These are phyloP conservation scores for Chlorophyllum brunneum DNA, from an alignment of 768 basidiomycete species.

Conservation along the genomic window DNA sequence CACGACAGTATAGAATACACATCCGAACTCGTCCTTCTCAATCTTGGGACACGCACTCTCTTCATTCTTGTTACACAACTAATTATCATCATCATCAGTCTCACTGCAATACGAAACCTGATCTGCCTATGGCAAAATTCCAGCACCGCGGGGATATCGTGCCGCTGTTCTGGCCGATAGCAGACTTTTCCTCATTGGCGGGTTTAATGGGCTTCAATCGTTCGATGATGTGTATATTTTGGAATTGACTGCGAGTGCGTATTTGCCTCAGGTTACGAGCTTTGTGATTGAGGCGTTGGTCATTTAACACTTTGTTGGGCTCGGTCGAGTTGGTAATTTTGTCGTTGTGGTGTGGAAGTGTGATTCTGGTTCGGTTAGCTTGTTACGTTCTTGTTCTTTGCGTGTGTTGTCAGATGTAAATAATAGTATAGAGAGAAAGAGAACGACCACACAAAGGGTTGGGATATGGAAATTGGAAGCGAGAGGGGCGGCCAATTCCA, in stretches of 20 bases:
- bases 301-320: background rate
- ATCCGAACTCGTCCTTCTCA: constrained; percentile 76
- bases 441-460: too few species aligned
- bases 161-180: constrained; percentile 79
- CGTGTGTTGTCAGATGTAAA: too few species aligned
- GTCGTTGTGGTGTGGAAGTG: too few species aligned
- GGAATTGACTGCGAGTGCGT: constrained; percentile 84
- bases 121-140: constrained; percentile 60
- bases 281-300: constrained; percentile 48
- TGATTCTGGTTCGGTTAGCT: too few species aligned
- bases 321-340: too few species aligned
- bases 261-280: constrained; percentile 86
- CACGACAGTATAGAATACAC: constrained; percentile 79
- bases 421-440: too few species aligned
- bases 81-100: constrained; percentile 40
- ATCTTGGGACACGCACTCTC: constrained; percentile 53
- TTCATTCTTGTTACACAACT: background rate
- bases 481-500: too few species aligned
- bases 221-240: constrained; percentile 85
- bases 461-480: too few species aligned
- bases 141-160: constrained; percentile 81
- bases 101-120: constrained; percentile 82
- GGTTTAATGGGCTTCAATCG: constrained; percentile 78
- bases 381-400: too few species aligned
- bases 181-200: constrained; percentile 82